Percentiles rank a stretch among this genome's conserved stretches.
These are phyloP conservation scores for Willaertia magna DNA, from an alignment of 208 protist species.

Conservation along the genomic window DNA sequence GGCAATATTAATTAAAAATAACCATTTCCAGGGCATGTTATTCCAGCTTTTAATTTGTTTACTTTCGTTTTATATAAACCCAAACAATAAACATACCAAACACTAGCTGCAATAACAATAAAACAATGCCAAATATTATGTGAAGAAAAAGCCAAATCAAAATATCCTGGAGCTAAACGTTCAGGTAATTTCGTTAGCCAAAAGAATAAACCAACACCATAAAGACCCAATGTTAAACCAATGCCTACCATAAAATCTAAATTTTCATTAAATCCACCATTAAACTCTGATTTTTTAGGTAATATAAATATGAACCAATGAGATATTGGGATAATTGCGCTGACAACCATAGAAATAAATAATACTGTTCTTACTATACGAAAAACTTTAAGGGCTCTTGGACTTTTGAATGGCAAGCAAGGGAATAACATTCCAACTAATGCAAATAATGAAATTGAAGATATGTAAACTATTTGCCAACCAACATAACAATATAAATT, in stretches of 20 bases:
- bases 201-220: constrained; percentile 57
- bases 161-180: constrained; percentile 46
- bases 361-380: neutral
- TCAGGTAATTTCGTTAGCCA: constrained; percentile 60
- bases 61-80: neutral
- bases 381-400: neutral
- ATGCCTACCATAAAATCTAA: constrained; percentile 44
- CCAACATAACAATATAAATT: constrained; percentile 48
- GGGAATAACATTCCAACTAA: constrained; percentile 32
- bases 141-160: constrained; percentile 49
- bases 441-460: constrained; percentile 53
- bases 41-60: neutral
- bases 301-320: constrained; percentile 45
- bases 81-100: neutral
- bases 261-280: constrained; percentile 49
- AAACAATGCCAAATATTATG: constrained; percentile 66
- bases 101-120: constrained; percentile 44
- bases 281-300: constrained; percentile 56
- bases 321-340: neutral
- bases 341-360: neutral
- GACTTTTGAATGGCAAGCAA: neutral
- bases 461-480: constrained; percentile 50
- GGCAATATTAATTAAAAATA: too few species aligned
- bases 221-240: constrained; percentile 47
- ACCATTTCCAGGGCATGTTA: neutral